phyloP scores from a whole-genome alignment of 306 rosid species.

The Cicer bijugum region DNA sequence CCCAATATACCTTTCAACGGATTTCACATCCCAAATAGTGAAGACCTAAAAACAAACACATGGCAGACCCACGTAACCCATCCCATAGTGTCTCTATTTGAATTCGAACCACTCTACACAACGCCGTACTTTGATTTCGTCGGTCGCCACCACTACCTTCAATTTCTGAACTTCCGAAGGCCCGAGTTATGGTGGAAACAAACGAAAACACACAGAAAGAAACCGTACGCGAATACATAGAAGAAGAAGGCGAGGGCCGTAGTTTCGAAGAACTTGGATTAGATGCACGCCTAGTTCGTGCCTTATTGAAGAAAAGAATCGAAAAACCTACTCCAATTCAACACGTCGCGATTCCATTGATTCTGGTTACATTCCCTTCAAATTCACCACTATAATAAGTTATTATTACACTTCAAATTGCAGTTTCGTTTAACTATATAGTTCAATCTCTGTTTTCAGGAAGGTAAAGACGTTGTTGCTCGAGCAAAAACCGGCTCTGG shows the following conservation, averaged over 20 bases:
- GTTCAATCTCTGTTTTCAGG: conserved; percentile 50
- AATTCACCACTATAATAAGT: background rate
- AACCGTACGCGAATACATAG: conserved; percentile 25
- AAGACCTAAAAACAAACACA: too few species aligned
- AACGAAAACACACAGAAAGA: conserved; percentile 42
- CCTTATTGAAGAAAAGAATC: conserved; percentile 60
- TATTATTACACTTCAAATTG: background rate
- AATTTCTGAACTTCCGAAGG: background rate
- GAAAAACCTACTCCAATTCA: conserved; percentile 86
- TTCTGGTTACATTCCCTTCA: conserved; percentile 46
- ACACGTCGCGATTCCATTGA: conserved; percentile 75
- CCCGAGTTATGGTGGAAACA: conserved; percentile 43
- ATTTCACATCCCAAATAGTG: too few species aligned
- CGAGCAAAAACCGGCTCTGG: conserved; percentile 97
- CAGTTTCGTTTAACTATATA: background rate
- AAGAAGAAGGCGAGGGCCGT: conserved; percentile 45
- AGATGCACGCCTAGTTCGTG: conserved; percentile 68
- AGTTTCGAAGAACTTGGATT: conserved; percentile 75
- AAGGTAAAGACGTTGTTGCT: conserved; percentile 96
- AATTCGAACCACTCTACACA: too few species aligned
- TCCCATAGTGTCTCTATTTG: too few species aligned
- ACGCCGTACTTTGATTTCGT: background rate
- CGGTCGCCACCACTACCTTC: background rate
- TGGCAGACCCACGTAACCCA: too few species aligned
- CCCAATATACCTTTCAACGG: too few species aligned